Base-by-base conservation (phyloP, 2,329 filamentous ascomycete genomes). In the Fusarium buxicola region DNA sequence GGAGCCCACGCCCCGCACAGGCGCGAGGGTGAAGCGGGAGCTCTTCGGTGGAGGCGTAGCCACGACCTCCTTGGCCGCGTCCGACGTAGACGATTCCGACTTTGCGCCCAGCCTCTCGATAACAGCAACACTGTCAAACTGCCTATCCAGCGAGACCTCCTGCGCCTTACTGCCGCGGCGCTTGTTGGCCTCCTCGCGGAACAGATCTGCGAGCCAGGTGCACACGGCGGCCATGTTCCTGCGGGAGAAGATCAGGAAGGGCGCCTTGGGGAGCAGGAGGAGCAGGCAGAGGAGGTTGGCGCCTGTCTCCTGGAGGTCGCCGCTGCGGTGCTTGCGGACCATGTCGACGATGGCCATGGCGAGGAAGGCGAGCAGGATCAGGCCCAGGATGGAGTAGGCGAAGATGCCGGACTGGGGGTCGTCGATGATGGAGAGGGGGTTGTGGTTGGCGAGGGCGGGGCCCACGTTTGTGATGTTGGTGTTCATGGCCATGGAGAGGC, bases 291-390 rank as follows among this genome's bases (percentile, higher is more conserved):
- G 2, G 15, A 63, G 35, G 9, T 24, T 49, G 2, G 6, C 24
- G 1, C 38, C 18, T 8, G 58, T 58, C 2, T 63, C 55, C 15
- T 41, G 25, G 7, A 69, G 58, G 7, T 69, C 60, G 9, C 66
- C 53, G 2, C 58, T 49, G 7, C 28, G 53, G 24, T 34, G 21
- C 40, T 64, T 69, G 35, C 30, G 18, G 8, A 38, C 3, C 30
- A 69, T 52, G 44, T 69, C 66, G 31, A 39, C 34, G 16, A 53
- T 2, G 12, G 66, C 9, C 3, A 69, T 18, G 8, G 41, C 47
- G 10, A 58, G 1, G 18, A 69, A 63, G n/a, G 27, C 28, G 18
- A 24, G 6, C 10, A 57, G 27, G 8, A 65, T 57, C 2, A 57
- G 4, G 3, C 36, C 34, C 8, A 69, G 31, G 12, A 68, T 51